Base-by-base conservation (phyloP, 2,329 filamentous ascomycete species). In the Fusarium abutilonis region DNA sequence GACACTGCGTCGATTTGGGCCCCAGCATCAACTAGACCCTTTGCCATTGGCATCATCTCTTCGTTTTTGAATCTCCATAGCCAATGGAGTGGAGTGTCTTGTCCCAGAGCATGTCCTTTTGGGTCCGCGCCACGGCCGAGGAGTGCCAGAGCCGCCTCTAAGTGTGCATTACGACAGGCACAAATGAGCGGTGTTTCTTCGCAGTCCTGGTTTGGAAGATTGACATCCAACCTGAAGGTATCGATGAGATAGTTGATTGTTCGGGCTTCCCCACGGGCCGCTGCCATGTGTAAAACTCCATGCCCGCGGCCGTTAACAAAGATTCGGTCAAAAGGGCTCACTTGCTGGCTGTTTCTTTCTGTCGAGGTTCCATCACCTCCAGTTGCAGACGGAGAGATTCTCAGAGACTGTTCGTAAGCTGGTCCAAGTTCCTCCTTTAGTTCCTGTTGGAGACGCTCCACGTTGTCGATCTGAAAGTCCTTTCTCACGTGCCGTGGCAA, bases 21-120 rank as follows among this genome's bases (percentile, higher is more conserved):
- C 26, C 48, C 48, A 6, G 31, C 39, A 6, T 52, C 40, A 3
- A 52, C 31, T n/a, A 52, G 48, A 14, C 14, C 28, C 4, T 44
- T 26, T 4, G 48, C 31, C 3, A 29, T 44, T 6, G 36, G 13
- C 4, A 39, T 4, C 13, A 44, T 44, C n/a, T 52, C 48, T 2
- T 17, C 40, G 19, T 11, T 11, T 0, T 17, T 17, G 13, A 52
- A 44, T 9, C 39, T 17, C 13, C 31, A 52, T 6, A 52, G 44
- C 48, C 48, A 52, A 14, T 52, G 40, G 1, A 52, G 39, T 4
- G 48, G 48, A 2, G 48, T 40, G 21, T 52, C 48, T 38, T 44
- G 21, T 8, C 48, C 40, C 19, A 17, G 17, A 2, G 38, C 17
- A 13, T 31, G 38, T 1, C 48, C 40, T 11, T 52, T 45, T 6